phyloP scores from a whole-genome alignment of 352 stramenopile species.

The Pythium pectinolyticum region DNA sequence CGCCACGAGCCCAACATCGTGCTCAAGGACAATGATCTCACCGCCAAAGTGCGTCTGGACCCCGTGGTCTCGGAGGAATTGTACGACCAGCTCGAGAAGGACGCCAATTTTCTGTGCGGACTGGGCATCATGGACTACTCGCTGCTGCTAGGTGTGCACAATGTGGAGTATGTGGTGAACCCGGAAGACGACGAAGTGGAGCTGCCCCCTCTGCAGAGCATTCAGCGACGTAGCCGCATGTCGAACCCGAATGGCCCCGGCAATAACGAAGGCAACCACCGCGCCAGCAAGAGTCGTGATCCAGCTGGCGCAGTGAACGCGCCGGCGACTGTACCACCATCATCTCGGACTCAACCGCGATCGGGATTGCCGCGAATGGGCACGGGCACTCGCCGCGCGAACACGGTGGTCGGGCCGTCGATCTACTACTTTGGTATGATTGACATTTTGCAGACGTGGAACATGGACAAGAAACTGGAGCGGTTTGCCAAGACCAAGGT shows the following conservation, averaged over 20 bases:
- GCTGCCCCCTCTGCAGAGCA: conserved; percentile 22
- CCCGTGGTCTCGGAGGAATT: conserved; percentile 73
- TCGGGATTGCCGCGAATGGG: conserved; percentile 49
- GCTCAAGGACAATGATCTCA: conserved; percentile 88
- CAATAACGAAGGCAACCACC: conserved; percentile 39
- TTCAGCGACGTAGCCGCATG: conserved; percentile 24
- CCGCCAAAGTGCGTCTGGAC: conserved; percentile 77
- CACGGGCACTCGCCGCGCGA: conserved; percentile 74
- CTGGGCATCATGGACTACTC: conserved; percentile 93
- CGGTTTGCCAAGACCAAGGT: conserved; percentile 87
- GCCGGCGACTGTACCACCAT: conserved; percentile 15
- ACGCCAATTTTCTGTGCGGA: conserved; percentile 82
- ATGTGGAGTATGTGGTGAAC: conserved; percentile 87
- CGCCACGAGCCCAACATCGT: conserved; percentile 86
- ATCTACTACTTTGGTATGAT: conserved; percentile 90
- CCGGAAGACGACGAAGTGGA: conserved; percentile 43
- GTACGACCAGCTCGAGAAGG: conserved; percentile 83
- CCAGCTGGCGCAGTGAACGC: conserved; percentile 15
- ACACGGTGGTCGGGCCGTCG: conserved; percentile 84
- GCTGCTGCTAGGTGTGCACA: conserved; percentile 87
- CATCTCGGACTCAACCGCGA: conserved; percentile 28
- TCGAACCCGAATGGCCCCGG: conserved; percentile 10
- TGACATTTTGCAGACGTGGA: conserved; percentile 89
- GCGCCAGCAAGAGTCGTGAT: conserved; percentile 22
- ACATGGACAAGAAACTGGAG: conserved; percentile 90